phyloP scores from a whole-genome alignment of 1,284 basidiomycete genomes.

The Pulveroboletus sp. region DNA sequence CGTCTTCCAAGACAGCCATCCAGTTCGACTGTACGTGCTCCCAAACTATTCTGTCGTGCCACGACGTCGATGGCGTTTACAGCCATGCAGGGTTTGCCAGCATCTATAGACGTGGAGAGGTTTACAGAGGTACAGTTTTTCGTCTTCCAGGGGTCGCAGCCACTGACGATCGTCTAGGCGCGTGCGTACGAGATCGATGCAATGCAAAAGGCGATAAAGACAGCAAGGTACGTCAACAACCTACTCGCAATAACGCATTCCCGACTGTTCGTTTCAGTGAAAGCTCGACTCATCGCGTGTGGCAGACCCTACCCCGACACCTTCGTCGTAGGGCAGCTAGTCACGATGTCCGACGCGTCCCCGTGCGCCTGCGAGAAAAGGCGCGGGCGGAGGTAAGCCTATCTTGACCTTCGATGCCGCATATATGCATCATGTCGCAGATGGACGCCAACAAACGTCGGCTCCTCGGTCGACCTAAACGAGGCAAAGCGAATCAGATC shows the following conservation, averaged over 20 bases:
- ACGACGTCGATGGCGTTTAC: background rate
- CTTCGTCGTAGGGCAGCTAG: conserved; percentile 88
- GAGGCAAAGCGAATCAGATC: conserved; percentile 54
- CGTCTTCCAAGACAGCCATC: conserved; percentile 36
- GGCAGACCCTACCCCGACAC: conserved; percentile 89
- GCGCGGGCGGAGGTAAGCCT: conserved; percentile 74
- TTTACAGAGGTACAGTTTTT: conserved; percentile 70
- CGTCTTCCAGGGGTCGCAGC: background rate
- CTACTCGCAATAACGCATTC: background rate
- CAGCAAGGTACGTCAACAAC: conserved; percentile 56
- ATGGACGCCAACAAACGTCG: conserved; percentile 77
- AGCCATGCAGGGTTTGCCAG: conserved; percentile 66
- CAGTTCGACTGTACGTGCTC: conserved; percentile 43
- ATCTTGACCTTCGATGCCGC: background rate
- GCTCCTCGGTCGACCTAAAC: conserved; percentile 51
- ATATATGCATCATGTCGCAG: conserved; percentile 43
- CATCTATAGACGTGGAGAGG: conserved; percentile 80
- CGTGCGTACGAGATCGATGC: conserved; percentile 85
- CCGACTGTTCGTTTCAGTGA: conserved; percentile 38
- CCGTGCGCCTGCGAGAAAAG: conserved; percentile 73
- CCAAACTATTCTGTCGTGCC: background rate
- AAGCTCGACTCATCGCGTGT: conserved; percentile 76
- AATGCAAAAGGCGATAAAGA: conserved; percentile 84
- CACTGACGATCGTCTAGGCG: conserved; percentile 48
- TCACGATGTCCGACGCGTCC: conserved; percentile 90